Evolutionary conservation across 441 rosid genomes (phyloP), one percentile per base, ranked within the genome.

Genomic region (Populus hybrid): DNA sequence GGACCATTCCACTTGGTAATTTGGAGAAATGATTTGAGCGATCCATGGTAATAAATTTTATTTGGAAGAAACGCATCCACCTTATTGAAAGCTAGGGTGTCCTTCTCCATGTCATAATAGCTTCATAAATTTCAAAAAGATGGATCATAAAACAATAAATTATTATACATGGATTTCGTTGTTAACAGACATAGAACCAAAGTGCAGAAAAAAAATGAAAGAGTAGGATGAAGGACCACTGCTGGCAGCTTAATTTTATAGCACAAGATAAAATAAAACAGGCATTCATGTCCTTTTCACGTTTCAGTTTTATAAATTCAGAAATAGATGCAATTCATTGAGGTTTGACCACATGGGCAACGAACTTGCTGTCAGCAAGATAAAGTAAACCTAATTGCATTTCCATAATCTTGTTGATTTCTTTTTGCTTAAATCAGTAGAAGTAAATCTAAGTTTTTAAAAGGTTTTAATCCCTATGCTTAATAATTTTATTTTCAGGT

Each of bases 1-100:
- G 99, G 94, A 78, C 98, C 99, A 76, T 84, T 88, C 98, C 99
- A 95, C 86, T 88, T 94, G 16, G 99, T 94, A 84, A 95, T 94
- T 84, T 95, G 83, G 70, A 94, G 97, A 78, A 95, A 95, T 29
- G 90, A 78, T 88, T 94, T 94, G 66, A 95, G 97, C 81, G 93
- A 90, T 69, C 98, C 99, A 82, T 91, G 97, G 85, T 95, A 95
- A 82, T 95, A 95, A 66, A 90, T 77, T 85, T 94, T 91, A 72
- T 92, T 74, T 9, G 92, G 95, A 76, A 89, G 90, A 86, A 92
- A 94, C 14, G 83, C 79, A 82, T 95, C 95, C 81, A 95, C 99
- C 84, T 94, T 94, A 20, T 90, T 85, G 84, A 92, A 95, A 69
- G 97, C 89, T 83, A 95, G 83, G 50, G 85, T 95, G 86, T 95